Conservation (phyloP, 306 rosid species). For the Dalbergia cultrata region DNA sequence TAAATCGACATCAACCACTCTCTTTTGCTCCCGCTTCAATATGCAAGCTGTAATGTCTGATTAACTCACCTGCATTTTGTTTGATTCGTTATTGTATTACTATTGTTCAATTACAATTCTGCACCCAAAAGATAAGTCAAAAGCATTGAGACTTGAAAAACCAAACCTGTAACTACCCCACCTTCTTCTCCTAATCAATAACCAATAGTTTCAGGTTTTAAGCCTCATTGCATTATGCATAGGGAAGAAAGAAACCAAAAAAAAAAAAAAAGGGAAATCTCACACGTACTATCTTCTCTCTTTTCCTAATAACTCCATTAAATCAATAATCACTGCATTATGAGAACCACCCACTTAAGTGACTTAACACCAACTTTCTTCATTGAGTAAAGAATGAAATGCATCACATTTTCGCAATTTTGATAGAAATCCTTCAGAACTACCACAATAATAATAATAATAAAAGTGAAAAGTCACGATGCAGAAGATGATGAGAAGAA, state of each 20-base stretch:
- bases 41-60: too few relatives aligned
- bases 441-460: not conserved
- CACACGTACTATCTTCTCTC: not conserved
- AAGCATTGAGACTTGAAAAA: not conserved
- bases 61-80: too few relatives aligned
- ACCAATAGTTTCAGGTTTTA: not conserved
- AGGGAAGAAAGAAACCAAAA: not conserved
- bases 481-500: not conserved
- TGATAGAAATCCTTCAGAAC: not conserved
- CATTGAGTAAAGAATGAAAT: not conserved
- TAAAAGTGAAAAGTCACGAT: not conserved
- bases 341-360: not conserved
- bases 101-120: not conserved
- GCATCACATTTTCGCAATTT: not conserved
- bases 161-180: slow-evolving; percentile 1
- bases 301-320: not conserved
- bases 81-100: not conserved
- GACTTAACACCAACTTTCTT: not conserved
- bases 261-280: not conserved
- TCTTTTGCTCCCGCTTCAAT: not conserved
- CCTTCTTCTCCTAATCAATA: slow-evolving; percentile 37
- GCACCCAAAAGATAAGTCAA: not conserved
- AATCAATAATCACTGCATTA: slow-evolving; percentile 8
- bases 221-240: not conserved
- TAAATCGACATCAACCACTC: slow-evolving; percentile 34